phyloP scores from a whole-genome alignment of 2,329 filamentous ascomycete genomes.

The Aspergillus sp. region DNA sequence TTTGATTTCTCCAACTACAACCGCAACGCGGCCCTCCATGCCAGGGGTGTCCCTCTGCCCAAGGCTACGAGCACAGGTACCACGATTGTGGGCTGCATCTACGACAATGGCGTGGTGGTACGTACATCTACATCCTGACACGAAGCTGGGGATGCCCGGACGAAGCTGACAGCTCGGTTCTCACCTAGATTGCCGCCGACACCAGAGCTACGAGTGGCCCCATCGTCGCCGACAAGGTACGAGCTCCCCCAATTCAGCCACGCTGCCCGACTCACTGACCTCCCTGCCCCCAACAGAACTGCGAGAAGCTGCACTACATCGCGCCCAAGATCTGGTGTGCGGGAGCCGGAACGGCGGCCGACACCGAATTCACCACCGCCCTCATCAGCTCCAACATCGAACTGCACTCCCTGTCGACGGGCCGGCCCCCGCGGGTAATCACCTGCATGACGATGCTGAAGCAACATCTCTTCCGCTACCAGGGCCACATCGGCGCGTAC shows the following conservation, averaged over 20 bases:
- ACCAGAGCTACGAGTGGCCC: constrained; percentile 95
- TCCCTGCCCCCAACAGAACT: constrained; percentile 63
- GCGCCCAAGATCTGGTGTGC: constrained; percentile 99
- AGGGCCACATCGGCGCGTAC: constrained; percentile 96
- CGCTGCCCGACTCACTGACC: background rate
- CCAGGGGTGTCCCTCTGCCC: constrained; percentile 87
- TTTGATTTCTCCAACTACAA: constrained; percentile 99
- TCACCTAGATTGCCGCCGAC: constrained; percentile 83
- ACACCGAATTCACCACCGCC: constrained; percentile 98
- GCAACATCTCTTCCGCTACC: constrained; percentile 98
- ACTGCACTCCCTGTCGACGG: constrained; percentile 92
- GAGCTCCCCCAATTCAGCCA: constrained; percentile 8
- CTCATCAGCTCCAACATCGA: constrained; percentile 98
- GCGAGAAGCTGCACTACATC: constrained; percentile 99
- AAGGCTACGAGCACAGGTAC: constrained; percentile 99
- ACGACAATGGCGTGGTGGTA: constrained; percentile 92
- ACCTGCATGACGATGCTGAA: constrained; percentile 99
- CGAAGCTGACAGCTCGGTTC: constrained; percentile 21
- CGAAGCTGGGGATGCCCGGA: background rate
- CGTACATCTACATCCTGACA: constrained; percentile 33
- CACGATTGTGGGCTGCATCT: constrained; percentile 97
- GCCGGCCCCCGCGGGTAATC: constrained; percentile 93
- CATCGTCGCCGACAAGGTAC: constrained; percentile 95
- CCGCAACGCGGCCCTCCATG: constrained; percentile 94
- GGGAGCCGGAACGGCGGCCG: constrained; percentile 93